Base-by-base conservation (phyloP, 768 basidiomycete species). In the Tricholoma hemisulphureum region DNA sequence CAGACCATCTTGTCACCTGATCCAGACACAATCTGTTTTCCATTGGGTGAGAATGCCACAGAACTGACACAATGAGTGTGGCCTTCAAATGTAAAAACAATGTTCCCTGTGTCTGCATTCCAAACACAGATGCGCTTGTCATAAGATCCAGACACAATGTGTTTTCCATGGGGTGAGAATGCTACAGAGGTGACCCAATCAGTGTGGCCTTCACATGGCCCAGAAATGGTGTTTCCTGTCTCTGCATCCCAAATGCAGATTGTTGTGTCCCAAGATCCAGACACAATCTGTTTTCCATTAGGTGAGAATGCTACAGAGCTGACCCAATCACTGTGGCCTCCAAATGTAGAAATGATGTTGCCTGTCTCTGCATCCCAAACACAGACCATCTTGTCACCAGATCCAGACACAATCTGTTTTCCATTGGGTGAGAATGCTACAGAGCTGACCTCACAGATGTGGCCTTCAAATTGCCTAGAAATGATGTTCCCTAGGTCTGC, bases 41-140 rank as follows among this genome's bases (percentile, higher is more conserved):
- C n/a, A n/a, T n/a, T n/a, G n/a, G n/a, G n/a, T n/a, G n/a, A n/a
- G n/a, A n/a, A n/a, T n/a, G n/a, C n/a, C n/a, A n/a, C n/a, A n/a
- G n/a, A n/a, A n/a, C n/a, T n/a, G n/a, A n/a, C n/a, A n/a, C n/a
- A n/a, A n/a, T n/a, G n/a, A n/a, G n/a, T n/a, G n/a, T n/a, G n/a
- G n/a, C n/a, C n/a, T n/a, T n/a, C n/a, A n/a, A n/a, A n/a, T 50
- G 18, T 23, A 50, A 16, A 6, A 23, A 50, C 7, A 26, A 26
- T 50, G 9, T 28, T 26, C 18, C 2, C n/a, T 6, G 28, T 75
- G 61, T 77, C 79, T 8, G 24, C 34, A 29, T 52, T 18, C 32
- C 39, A 43, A n/a, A 54, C 20, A 29, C 53, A 54, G 11, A 54
- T 54, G 6, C 9, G 6, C 16, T 18, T 20, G 26, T 43, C 34